Evolutionary conservation across 768 basidiomycete species (phyloP).

Genomic region (Pluteus cervinus): DNA sequence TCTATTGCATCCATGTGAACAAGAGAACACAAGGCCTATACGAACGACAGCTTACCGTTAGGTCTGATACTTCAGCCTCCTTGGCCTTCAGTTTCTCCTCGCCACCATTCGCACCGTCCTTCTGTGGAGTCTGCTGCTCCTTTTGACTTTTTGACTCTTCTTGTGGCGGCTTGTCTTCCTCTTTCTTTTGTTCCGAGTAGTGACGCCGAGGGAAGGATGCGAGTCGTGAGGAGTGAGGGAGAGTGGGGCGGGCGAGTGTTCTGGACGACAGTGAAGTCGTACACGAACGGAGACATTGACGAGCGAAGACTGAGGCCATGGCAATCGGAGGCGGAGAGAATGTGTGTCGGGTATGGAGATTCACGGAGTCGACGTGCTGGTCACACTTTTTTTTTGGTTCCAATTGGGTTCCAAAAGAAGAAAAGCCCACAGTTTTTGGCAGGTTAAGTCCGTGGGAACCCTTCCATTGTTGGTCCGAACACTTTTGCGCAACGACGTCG

Average conservation of each 20-base stretch:
- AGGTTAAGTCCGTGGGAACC: constrained; percentile 1
- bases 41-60: constrained; percentile 52
- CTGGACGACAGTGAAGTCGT: constrained; percentile 51
- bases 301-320: constrained; percentile 50
- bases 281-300: constrained; percentile 52
- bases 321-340: too few relatives aligned
- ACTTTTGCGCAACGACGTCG: not conserved
- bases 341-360: too few relatives aligned
- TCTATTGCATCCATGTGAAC: constrained; percentile 36
- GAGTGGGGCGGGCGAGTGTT: constrained; percentile 33
- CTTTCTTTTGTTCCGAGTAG: constrained; percentile 53
- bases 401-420: too few relatives aligned
- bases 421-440: too few relatives aligned
- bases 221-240: constrained; percentile 16
- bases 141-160: constrained; percentile 21
- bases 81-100: constrained; percentile 70
- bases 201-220: constrained; percentile 32
- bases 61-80: constrained; percentile 74
- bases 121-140: constrained; percentile 22
- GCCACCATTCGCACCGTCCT: constrained; percentile 14
- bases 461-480: not conserved
- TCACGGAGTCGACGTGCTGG: too few relatives aligned
- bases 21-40: constrained; percentile 6
- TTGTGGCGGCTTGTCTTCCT: constrained; percentile 18
- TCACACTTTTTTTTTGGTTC: too few relatives aligned